A percentile compares a stretch with the other conserved stretches of the same genome.
Conservation (phyloP, 2,329 filamentous ascomycete genomes). For the Aspergillus pseudoterreus region DNA sequence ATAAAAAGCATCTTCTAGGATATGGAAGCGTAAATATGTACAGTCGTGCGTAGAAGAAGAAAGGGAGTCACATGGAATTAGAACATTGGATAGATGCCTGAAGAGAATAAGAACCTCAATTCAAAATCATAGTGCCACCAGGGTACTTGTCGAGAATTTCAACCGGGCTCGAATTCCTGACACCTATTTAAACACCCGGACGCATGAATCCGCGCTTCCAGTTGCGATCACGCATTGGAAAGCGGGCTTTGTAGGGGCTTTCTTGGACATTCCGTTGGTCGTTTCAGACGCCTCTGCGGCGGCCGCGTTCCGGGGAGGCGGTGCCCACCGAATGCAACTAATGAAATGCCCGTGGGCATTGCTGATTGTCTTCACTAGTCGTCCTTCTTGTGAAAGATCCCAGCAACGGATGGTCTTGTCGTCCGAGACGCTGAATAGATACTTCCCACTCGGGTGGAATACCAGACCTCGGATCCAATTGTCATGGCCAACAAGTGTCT, state of each 20-base stretch:
- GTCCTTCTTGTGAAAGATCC: conserved; percentile 87
- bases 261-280: conserved; percentile 14
- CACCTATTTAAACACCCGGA: background rate
- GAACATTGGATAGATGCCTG: too few relatives aligned
- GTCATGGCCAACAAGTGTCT: conserved; percentile 81
- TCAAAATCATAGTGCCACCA: background rate
- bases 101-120: background rate
- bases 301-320: conserved; percentile 37
- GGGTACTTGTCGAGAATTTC: background rate
- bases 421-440: conserved; percentile 78
- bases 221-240: conserved; percentile 82
- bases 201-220: conserved; percentile 67
- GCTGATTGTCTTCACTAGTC: conserved; percentile 76
- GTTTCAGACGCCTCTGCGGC: conserved; percentile 12
- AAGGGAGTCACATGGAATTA: too few relatives aligned
- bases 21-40: too few relatives aligned
- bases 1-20: too few relatives aligned
- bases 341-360: conserved; percentile 82
- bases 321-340: conserved; percentile 83
- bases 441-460: conserved; percentile 91
- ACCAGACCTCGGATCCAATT: conserved; percentile 87
- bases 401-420: conserved; percentile 92
- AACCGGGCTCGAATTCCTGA: background rate
- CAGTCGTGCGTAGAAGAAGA: too few relatives aligned
- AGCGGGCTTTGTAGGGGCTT: conserved; percentile 47